A percentile compares a stretch with the other conserved stretches of the same genome.
Conservation (phyloP, 176 grass and related monocot genomes). For the Bothriochloa decipiens region DNA sequence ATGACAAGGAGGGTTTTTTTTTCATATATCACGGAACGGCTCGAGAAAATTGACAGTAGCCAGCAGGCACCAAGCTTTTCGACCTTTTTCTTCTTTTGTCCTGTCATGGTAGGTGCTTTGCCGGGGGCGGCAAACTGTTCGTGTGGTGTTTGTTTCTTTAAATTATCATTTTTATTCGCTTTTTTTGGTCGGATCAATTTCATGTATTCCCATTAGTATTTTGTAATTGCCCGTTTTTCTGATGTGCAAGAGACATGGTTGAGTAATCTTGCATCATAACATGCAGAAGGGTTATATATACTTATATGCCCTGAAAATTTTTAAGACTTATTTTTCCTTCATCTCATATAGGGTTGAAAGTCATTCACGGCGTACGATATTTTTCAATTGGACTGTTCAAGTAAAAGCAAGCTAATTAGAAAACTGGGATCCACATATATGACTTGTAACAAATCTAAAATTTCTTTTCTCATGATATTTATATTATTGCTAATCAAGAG, state of each 20-base stretch:
- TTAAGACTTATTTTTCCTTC: not conserved
- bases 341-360: no score
- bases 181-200: no score
- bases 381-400: not conserved
- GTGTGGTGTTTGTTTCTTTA: constrained; percentile 9
- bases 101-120: constrained; percentile 35
- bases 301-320: not conserved
- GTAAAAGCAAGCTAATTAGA: no score
- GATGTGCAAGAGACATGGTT: not conserved
- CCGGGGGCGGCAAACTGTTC: not conserved
- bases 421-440: not conserved
- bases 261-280: not conserved
- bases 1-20: not conserved
- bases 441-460: not conserved
- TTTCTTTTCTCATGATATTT: not conserved
- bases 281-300: no score
- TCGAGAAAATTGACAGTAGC: not conserved
- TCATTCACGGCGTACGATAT: not conserved
- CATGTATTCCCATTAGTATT: no score
- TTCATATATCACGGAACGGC: not conserved
- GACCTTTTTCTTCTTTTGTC: not conserved
- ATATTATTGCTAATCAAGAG: not conserved
- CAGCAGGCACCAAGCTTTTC: not conserved
- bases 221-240: not conserved
- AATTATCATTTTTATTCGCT: not conserved